Conservation (phyloP, 1,284 basidiomycete species). For the Trichosporon faecale region DNA sequence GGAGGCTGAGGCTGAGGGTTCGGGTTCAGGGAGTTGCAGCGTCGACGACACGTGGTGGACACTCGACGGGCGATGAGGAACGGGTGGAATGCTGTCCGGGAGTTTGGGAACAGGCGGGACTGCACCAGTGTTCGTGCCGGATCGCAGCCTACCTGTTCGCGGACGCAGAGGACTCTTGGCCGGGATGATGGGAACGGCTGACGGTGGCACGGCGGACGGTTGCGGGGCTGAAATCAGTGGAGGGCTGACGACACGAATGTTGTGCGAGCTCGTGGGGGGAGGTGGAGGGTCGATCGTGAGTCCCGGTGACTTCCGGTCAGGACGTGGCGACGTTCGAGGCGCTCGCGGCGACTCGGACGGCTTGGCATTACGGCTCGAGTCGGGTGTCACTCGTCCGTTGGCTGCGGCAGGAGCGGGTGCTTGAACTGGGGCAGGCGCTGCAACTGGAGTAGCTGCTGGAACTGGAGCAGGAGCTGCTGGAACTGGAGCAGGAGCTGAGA, state of each 20-base stretch:
- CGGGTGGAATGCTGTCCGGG: neutral
- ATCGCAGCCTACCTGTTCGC: neutral
- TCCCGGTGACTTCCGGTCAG: conserved; percentile 30
- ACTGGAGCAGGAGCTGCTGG: neutral
- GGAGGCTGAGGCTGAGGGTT: neutral
- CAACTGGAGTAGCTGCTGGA: neutral
- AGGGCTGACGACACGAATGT: conserved; percentile 3
- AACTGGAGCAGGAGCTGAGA: too few species aligned
- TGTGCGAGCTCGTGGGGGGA: conserved; percentile 18
- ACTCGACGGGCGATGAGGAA: neutral
- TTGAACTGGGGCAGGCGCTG: neutral
- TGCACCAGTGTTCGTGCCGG: neutral
- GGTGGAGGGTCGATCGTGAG: conserved; percentile 31
- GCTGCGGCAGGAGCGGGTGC: neutral
- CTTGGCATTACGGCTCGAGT: neutral
- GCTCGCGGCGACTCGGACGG: conserved; percentile 1
- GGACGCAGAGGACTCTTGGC: conserved; percentile 43
- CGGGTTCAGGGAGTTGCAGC: neutral
- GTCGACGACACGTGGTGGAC: conserved; percentile 6
- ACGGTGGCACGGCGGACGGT: conserved; percentile 12
- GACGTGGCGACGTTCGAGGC: conserved; percentile 12
- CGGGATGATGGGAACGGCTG: conserved; percentile 43
- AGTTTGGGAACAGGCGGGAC: neutral
- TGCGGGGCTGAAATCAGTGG: neutral
- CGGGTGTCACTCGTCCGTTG: neutral